Percentiles rank a stretch among this genome's conserved stretches.
These are phyloP conservation scores for Globisporangium barbulae DNA, from an alignment of 352 stramenopile genomes.

Conservation along the genomic window DNA sequence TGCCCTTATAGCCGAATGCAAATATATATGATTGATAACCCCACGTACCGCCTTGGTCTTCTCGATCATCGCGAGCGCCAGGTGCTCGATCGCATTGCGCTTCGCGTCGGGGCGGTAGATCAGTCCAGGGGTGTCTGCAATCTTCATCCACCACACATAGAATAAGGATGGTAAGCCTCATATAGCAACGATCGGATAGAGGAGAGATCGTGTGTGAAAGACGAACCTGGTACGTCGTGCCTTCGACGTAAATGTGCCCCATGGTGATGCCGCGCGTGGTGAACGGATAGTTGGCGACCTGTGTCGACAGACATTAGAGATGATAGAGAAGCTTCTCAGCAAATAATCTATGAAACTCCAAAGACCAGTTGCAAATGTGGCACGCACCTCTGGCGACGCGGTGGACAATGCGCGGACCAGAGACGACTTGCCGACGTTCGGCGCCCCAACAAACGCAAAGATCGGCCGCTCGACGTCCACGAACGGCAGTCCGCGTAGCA, in stretches of 20 bases:
- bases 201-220: not conserved
- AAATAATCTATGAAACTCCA: not conserved
- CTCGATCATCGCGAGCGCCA: constrained; percentile 72
- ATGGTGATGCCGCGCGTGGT: constrained; percentile 87
- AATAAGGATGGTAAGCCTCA: not conserved
- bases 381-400: constrained; percentile 65
- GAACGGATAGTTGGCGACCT: constrained; percentile 89
- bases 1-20: not conserved
- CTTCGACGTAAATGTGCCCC: constrained; percentile 84
- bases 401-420: constrained; percentile 77
- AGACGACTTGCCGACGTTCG: constrained; percentile 87
- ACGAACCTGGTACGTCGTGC: constrained; percentile 68
- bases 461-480: constrained; percentile 80
- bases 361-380: not conserved
- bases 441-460: constrained; percentile 81
- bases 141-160: constrained; percentile 32
- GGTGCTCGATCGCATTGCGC: constrained; percentile 71
- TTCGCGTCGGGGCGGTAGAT: constrained; percentile 61
- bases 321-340: not conserved
- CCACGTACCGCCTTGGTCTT: constrained; percentile 59
- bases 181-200: constrained; percentile 4
- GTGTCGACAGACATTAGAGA: not conserved
- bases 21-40: not conserved
- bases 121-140: constrained; percentile 75
- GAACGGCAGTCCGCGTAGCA: constrained; percentile 66